Conservation (phyloP, 805 yeast genomes). For the Candida odintsovae region DNA sequence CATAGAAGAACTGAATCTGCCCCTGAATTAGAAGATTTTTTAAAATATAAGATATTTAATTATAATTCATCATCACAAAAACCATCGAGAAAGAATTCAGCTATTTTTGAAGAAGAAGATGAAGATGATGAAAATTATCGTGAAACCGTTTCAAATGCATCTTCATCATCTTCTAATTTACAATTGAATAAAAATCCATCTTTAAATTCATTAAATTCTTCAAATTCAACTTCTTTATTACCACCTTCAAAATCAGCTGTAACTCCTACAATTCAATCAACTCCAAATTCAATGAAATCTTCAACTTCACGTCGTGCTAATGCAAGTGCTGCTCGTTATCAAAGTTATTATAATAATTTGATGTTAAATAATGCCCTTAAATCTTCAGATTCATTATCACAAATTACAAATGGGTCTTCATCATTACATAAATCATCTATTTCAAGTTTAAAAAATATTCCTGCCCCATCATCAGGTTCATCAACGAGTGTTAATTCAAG, state of each 20-base stretch:
- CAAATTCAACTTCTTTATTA: constrained; percentile 5
- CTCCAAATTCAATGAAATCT: constrained; percentile 25
- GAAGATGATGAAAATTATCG: constrained; percentile 18
- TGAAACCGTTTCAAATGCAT: constrained; percentile 14
- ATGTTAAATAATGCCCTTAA: constrained; percentile 40
- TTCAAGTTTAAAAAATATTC: constrained; percentile 18
- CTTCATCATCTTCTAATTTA: constrained; percentile 9
- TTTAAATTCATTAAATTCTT: constrained; percentile 11
- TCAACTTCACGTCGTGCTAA: constrained; percentile 20
- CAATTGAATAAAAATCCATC: constrained; percentile 17
- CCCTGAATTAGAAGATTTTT: constrained; percentile 40
- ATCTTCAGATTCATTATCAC: constrained; percentile 28
- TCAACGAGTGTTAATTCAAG: constrained; percentile 13
- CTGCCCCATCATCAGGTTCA: constrained; percentile 11
- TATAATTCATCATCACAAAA: constrained; percentile 4
- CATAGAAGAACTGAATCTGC: constrained; percentile 55
- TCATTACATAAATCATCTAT: constrained; percentile 9
- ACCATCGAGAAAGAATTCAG: constrained; percentile 21
- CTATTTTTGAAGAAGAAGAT: constrained; percentile 29
- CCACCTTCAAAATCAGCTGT: constrained; percentile 5
- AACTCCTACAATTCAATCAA: constrained; percentile 11
- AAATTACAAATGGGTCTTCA: constrained; percentile 4
- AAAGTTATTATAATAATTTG: constrained; percentile 39
- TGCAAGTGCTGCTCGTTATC: constrained; percentile 46
- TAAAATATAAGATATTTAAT: constrained; percentile 14